Conservation (phyloP, 2,329 filamentous ascomycete genomes). For the Cladosporium austrohemisphaericum region DNA sequence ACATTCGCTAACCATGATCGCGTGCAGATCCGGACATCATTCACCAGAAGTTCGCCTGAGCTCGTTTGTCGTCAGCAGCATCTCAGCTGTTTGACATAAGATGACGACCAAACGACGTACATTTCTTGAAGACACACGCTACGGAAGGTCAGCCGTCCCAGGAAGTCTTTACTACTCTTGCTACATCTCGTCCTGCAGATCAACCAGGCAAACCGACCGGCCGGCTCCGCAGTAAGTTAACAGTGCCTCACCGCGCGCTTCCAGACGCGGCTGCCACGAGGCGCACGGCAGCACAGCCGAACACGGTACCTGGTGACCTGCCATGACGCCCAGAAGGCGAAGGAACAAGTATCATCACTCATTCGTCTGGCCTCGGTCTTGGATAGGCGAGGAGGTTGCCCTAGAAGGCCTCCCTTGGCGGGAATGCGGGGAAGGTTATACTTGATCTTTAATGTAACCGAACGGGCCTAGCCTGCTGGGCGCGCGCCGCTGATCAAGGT, state of each 20-base stretch:
- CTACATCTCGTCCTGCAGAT: neutral
- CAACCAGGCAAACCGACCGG: neutral
- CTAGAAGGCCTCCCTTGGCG: neutral
- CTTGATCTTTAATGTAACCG: slow-evolving; percentile 3
- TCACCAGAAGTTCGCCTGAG: slow-evolving; percentile 87
- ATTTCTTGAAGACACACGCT: neutral
- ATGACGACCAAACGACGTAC: neutral
- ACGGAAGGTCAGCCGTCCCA: neutral
- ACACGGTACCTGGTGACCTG: neutral
- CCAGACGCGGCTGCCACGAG: slow-evolving; percentile 14
- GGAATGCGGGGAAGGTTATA: slow-evolving; percentile 12
- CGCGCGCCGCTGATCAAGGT: neutral
- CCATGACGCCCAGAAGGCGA: neutral
- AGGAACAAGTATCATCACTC: neutral
- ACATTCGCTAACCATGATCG: slow-evolving; percentile 14
- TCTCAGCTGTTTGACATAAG: slow-evolving; percentile 18
- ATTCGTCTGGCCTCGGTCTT: neutral
- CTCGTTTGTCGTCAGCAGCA: neutral
- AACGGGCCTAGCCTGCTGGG: slow-evolving; percentile 9
- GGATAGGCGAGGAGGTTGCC: neutral
- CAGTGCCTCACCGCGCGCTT: slow-evolving; percentile 1
- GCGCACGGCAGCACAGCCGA: neutral
- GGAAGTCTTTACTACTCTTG: neutral
- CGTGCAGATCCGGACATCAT: slow-evolving; percentile 80
- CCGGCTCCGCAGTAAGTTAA: slow-evolving; percentile 12